Conservation (phyloP, 2,329 filamentous ascomycete species). For the Penicillium expansum region DNA sequence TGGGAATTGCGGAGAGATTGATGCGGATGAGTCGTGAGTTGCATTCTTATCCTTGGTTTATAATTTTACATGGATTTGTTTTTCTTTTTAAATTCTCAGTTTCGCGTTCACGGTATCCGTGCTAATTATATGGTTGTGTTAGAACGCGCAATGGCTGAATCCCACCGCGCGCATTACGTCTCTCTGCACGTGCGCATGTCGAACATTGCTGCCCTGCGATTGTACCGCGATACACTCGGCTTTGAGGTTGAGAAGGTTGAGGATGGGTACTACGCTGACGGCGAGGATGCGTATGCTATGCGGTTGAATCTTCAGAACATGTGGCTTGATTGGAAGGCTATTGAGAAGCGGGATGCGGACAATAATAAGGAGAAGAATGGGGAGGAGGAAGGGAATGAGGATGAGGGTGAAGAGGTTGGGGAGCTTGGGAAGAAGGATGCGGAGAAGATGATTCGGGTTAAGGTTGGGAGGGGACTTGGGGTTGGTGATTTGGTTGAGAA, state of each 20-base stretch:
- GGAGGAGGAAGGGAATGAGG: constrained; percentile 37
- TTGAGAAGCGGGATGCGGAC: constrained; percentile 41
- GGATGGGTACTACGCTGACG: constrained; percentile 73
- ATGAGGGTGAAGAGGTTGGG: constrained; percentile 71
- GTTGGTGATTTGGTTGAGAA: constrained; percentile 62
- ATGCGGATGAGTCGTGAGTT: constrained; percentile 92
- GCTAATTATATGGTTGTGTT: background rate
- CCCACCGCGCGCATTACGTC: constrained; percentile 86
- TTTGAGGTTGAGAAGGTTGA: constrained; percentile 75
- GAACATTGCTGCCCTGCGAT: constrained; percentile 83
- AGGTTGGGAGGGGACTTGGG: constrained; percentile 75
- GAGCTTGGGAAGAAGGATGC: constrained; percentile 56
- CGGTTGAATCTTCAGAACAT: constrained; percentile 68
- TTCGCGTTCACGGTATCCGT: background rate
- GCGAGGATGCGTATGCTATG: constrained; percentile 95
- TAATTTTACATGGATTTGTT: background rate
- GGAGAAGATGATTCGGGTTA: constrained; percentile 75
- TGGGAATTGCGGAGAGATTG: constrained; percentile 93
- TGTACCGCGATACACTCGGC: constrained; percentile 89
- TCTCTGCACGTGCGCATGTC: constrained; percentile 93
- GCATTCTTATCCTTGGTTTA: background rate
- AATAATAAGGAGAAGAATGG: constrained; percentile 30
- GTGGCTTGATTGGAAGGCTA: constrained; percentile 49
- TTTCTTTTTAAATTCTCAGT: no score
- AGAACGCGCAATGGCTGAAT: constrained; percentile 97